Base-by-base conservation (phyloP, 495 filamentous ascomycete species). In the Penicillium subrubescens region DNA sequence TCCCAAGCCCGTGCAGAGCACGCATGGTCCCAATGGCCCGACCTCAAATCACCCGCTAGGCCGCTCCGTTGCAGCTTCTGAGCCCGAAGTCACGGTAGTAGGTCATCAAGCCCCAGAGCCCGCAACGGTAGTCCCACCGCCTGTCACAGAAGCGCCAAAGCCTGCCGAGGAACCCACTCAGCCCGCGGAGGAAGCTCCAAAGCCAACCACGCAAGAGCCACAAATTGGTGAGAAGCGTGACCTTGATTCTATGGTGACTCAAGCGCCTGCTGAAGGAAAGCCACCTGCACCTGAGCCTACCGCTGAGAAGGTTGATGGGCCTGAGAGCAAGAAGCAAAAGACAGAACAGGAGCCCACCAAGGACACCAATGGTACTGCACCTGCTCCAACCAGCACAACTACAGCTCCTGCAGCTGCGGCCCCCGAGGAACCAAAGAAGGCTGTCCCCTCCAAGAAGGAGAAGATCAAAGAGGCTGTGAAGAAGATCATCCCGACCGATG, bases 401-500 rank as follows among this genome's bases (percentile, higher is more conserved):
- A n/a, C 37, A 31, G 56, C 35, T 21, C 35, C 56, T 44, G 31
- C 53, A 25, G 15, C 37, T 10, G n/a, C 65, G 41, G 41, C 67
- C 21, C 70, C 68, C 29, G 64, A 64, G 15, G 63, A 60, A n/a
- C 73, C 70, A 57, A 76, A 75, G 59, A 78, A 77, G 60, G 58
- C 65, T 15, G 70, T 63, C 33, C 77, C 72, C 33, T 59, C 74
- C 15, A 79, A 77, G 65, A 80, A 78, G 60, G 69, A 77, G 35
- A 80, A 76, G 65, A 65, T 69, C 44, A 77, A 78, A 61, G 75
- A 76, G 14, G 56, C 65, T 0, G 39, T 71, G 51, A 75, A 75
- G 55, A 76, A 74, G 66, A 62, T 62, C 25, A 67, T 76, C 23
- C 65, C 76, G 12, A 70, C 65, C 17, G 77, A 76, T 70, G 74